Percentiles rank a stretch among this genome's conserved stretches.
phyloP scores from a whole-genome alignment of 352 stramenopile species.

The Pythium insidiosum region DNA sequence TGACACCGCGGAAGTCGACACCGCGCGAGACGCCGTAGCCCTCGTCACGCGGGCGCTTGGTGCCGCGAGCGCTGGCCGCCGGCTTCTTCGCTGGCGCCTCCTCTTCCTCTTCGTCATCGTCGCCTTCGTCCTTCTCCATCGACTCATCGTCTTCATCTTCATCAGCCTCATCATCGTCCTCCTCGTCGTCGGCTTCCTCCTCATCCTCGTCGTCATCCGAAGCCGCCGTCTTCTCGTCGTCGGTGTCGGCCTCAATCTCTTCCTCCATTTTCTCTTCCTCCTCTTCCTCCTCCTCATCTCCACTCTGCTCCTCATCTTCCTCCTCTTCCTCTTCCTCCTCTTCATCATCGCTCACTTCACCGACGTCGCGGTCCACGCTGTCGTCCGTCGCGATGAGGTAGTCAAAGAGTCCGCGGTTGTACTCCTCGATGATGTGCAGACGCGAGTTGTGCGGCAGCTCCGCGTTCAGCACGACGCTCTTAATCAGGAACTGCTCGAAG shows the following conservation, averaged over 20 bases:
- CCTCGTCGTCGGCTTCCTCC: slow-evolving; percentile 23
- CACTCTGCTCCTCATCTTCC: slow-evolving; percentile 35
- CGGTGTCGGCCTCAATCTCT: slow-evolving; percentile 29
- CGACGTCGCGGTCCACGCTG: slow-evolving; percentile 86
- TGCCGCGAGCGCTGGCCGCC: slow-evolving; percentile 22
- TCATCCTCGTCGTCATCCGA: slow-evolving; percentile 34
- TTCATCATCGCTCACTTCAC: slow-evolving; percentile 48
- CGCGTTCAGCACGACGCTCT: slow-evolving; percentile 96
- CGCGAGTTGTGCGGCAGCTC: slow-evolving; percentile 97
- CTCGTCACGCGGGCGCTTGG: slow-evolving; percentile 69
- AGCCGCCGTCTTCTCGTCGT: slow-evolving; percentile 6
- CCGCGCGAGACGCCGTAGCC: slow-evolving; percentile 96
- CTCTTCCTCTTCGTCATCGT: slow-evolving; percentile 11
- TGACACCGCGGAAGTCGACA: slow-evolving; percentile 97
- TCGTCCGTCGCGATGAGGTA: slow-evolving; percentile 99
- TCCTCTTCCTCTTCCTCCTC: slow-evolving; percentile 66
- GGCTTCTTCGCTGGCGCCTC: slow-evolving; percentile 3
- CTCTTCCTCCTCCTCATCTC: slow-evolving; percentile 30
- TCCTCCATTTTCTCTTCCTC: slow-evolving; percentile 30
- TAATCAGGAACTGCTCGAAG: slow-evolving; percentile 99
- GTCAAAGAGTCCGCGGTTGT: slow-evolving; percentile 96
- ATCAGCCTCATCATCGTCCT: slow-evolving; percentile 24
- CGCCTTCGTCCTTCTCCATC: slow-evolving; percentile 65
- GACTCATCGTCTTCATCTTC: slow-evolving; percentile 42
- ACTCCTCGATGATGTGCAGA: slow-evolving; percentile 95